Base-by-base conservation (phyloP, 257 asterid genomes). In the Rubia yunnanensis region DNA sequence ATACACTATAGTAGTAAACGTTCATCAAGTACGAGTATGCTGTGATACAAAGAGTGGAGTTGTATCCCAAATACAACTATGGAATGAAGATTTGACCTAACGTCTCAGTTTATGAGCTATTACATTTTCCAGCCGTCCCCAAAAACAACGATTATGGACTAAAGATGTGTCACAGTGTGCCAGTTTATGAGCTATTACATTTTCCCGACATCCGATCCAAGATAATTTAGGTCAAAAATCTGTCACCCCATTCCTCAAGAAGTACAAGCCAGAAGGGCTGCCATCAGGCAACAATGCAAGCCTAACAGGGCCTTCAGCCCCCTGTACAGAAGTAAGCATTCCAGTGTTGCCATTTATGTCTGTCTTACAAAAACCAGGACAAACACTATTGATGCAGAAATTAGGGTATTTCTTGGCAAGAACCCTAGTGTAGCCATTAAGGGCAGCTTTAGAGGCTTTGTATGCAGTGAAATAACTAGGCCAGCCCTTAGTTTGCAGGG, bases 391-490 rank as follows among this genome's bases (percentile, higher is more conserved):
- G 66, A 74, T 27, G 38, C 67, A 48, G 14, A 78, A 14, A 32
- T 32, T 57, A 1, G 70, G 73, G 68, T 64, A 71, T 23, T 59
- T 59, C 60, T 68, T 72, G 54, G 77, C 70, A 14, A 74, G 5
- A 71, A 78, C 57, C 34, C 80, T 67, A 41, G 77, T 74, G 26
- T 78, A 68, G 0, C 75, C 75, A 67, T 78, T 78, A 5, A 71
- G 41, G 32, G 77, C 72, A 0, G 74, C 77, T 58, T 78, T 78
- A 24, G 83, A 78, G n/a, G 74, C 64, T 68, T 34, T 71, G 32
- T 78, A 78, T 22, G 80, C 71, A 7, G 80, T 17, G 20, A 52
- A 3, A 28, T 20, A 4, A 3, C 20, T 3, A 26, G 83, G 76
- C 83, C 82, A 78, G 11, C 77, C 73, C 24, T 74, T 68, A 31